Evolutionary conservation across 78 protist genomes (phyloP).

Genomic region (Anaeramoeba flamelloides): DNA sequence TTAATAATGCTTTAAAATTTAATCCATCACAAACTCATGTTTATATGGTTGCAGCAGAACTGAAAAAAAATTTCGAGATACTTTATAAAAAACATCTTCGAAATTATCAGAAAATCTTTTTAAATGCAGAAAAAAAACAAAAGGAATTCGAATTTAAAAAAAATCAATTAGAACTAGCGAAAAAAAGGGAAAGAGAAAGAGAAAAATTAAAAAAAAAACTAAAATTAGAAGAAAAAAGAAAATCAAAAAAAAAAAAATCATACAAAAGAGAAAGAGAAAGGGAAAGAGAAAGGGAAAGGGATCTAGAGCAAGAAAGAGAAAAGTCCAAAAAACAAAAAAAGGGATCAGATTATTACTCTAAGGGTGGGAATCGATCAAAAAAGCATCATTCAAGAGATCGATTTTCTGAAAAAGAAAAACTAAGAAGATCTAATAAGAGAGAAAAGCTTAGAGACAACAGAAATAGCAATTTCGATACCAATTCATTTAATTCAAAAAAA

Average conservation of each 20-base stretch:
- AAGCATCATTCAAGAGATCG: no score
- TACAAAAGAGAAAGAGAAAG: neutral
- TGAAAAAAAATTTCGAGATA: neutral
- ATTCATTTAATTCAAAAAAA: no score
- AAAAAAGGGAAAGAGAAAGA: neutral
- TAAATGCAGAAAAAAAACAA: neutral
- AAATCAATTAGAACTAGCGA: slow-evolving; percentile 4
- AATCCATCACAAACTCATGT: slow-evolving; percentile 2
- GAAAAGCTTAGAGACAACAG: no score
- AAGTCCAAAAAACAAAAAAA: no score
- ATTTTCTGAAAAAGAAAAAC: no score
- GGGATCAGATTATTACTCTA: no score
- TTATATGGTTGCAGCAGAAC: neutral
- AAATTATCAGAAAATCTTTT: neutral
- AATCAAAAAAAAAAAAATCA: neutral
- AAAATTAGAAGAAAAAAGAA: neutral
- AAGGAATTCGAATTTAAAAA: neutral
- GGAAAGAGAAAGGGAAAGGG: slow-evolving; percentile 2
- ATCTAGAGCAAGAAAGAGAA: slow-evolving; percentile 4
- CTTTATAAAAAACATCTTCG: neutral
- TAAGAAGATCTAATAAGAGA: no score
- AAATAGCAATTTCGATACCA: no score
- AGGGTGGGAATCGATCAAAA: no score
- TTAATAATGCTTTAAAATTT: neutral
- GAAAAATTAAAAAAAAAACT: neutral